A percentile compares a stretch with the other conserved stretches of the same genome.
phyloP scores from a whole-genome alignment of 495 filamentous ascomycete genomes.

The Penicillium ochrochloron region DNA sequence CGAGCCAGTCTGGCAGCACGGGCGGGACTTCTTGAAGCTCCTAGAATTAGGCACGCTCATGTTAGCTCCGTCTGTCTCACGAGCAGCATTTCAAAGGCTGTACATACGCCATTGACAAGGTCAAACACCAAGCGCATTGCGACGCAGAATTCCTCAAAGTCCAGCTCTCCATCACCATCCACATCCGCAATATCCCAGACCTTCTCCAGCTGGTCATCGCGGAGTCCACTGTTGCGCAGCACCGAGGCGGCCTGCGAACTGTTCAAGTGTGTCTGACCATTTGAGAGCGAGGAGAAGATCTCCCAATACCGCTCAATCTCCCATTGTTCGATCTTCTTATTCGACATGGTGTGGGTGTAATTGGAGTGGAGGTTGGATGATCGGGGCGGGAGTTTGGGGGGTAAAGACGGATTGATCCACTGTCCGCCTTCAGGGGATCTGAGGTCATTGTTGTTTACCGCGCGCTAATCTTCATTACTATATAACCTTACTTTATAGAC shows the following conservation, averaged over 20 bases:
- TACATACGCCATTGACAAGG: conserved; percentile 85
- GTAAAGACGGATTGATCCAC: conserved; percentile 16
- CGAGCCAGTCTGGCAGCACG: conserved; percentile 89
- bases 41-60: conserved; percentile 44
- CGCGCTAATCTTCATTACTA: conserved; percentile 1
- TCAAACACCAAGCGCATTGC: conserved; percentile 98
- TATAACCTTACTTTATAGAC: neutral
- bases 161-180: conserved; percentile 92
- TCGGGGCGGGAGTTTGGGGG: conserved; percentile 21
- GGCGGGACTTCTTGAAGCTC: conserved; percentile 86
- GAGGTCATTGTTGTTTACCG: conserved; percentile 20
- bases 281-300: conserved; percentile 84
- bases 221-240: conserved; percentile 91
- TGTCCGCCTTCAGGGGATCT: conserved; percentile 17
- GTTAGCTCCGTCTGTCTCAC: neutral
- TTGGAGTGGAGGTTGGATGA: conserved; percentile 19
- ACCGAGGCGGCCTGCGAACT: conserved; percentile 92
- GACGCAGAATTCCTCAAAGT: conserved; percentile 99
- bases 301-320: conserved; percentile 99
- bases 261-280: conserved; percentile 82
- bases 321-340: conserved; percentile 86
- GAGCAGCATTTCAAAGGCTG: neutral
- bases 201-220: conserved; percentile 92
- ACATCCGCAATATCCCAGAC: conserved; percentile 98
- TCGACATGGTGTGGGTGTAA: conserved; percentile 60